Evolutionary conservation across 306 rosid genomes (phyloP).

Genomic region (Crotalaria pallida): DNA sequence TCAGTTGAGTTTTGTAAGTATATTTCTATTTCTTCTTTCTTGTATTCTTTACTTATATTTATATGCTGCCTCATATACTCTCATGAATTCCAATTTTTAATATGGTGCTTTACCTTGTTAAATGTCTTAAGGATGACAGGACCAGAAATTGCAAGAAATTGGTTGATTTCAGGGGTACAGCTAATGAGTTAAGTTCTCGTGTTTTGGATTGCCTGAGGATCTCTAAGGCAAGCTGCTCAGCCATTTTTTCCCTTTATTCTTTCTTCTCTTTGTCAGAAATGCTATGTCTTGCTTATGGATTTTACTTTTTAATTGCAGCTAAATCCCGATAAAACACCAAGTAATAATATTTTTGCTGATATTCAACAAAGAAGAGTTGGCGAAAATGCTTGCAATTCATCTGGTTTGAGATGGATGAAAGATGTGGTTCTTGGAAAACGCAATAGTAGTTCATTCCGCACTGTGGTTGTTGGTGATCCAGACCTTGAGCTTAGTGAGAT

Average conservation of each 20-base stretch:
- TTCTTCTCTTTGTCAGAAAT: constrained; percentile 5
- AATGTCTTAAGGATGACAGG: constrained; percentile 65
- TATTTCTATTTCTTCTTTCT: constrained; percentile 9
- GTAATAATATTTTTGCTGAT: constrained; percentile 42
- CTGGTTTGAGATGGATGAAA: constrained; percentile 92
- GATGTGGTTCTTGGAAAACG: constrained; percentile 95
- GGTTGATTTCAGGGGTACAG: constrained; percentile 77
- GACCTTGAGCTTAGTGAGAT: constrained; percentile 68
- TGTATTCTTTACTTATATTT: constrained; percentile 3
- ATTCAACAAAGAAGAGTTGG: constrained; percentile 45
- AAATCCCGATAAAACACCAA: constrained; percentile 51
- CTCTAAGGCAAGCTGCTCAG: constrained; percentile 64
- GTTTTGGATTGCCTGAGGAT: constrained; percentile 75
- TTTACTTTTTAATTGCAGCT: constrained; percentile 54
- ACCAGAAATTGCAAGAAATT: constrained; percentile 70
- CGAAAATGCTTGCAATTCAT: constrained; percentile 66
- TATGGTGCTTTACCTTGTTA: constrained; percentile 23
- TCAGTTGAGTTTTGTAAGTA: constrained; percentile 63
- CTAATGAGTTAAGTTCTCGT: constrained; percentile 73
- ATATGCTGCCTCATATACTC: not conserved
- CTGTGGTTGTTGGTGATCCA: constrained; percentile 89
- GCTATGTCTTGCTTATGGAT: constrained; percentile 28
- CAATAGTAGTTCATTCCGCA: constrained; percentile 72
- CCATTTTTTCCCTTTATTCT: constrained; percentile 1
- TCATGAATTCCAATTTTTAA: constrained; percentile 19